These are phyloP conservation scores for Parsonsia alboflavescens DNA, from an alignment of 257 asterid species.

Conservation along the genomic window DNA sequence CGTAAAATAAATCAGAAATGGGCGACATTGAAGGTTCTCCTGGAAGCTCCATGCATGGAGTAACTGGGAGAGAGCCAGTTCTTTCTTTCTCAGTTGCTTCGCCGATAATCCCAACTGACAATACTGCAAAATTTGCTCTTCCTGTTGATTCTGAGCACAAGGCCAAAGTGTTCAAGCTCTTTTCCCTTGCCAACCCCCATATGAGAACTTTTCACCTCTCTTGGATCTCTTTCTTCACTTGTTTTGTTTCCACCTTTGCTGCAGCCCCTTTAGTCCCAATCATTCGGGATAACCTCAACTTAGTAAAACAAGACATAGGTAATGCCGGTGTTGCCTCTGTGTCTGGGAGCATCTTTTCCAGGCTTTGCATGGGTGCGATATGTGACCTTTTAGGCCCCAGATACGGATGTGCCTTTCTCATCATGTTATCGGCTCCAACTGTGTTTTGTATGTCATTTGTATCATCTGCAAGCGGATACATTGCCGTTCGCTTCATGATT, in stretches of 20 bases:
- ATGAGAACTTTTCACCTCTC: slow-evolving; percentile 59
- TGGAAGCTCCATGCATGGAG: slow-evolving; percentile 69
- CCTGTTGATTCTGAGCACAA: slow-evolving; percentile 68
- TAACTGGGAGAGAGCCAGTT: slow-evolving; percentile 55
- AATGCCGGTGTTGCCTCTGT: slow-evolving; percentile 64
- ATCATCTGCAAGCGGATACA: slow-evolving; percentile 32
- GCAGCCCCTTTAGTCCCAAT: slow-evolving; percentile 66
- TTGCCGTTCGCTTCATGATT: slow-evolving; percentile 57
- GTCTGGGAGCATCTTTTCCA: slow-evolving; percentile 56
- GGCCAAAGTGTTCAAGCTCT: slow-evolving; percentile 41
- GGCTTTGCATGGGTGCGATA: slow-evolving; percentile 59
- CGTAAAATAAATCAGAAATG: slow-evolving; percentile 10
- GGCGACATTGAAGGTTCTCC: slow-evolving; percentile 25
- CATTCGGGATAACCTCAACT: slow-evolving; percentile 50
- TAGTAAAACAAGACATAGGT: slow-evolving; percentile 43
- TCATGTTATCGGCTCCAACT: slow-evolving; percentile 49
- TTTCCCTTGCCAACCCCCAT: slow-evolving; percentile 53
- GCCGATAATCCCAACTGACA: slow-evolving; percentile 39
- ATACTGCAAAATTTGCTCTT: slow-evolving; percentile 42
- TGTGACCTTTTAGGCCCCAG: slow-evolving; percentile 54
- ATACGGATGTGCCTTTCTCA: slow-evolving; percentile 52
- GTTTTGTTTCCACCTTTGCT: slow-evolving; percentile 53
- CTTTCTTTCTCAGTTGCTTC: slow-evolving; percentile 42
- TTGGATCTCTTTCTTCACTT: slow-evolving; percentile 60
- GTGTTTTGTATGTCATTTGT: slow-evolving; percentile 56